Percentiles rank a stretch among this genome's conserved stretches.
Conservation (phyloP, 495 filamentous ascomycete genomes). For the Hypoxylon fragiforme region DNA sequence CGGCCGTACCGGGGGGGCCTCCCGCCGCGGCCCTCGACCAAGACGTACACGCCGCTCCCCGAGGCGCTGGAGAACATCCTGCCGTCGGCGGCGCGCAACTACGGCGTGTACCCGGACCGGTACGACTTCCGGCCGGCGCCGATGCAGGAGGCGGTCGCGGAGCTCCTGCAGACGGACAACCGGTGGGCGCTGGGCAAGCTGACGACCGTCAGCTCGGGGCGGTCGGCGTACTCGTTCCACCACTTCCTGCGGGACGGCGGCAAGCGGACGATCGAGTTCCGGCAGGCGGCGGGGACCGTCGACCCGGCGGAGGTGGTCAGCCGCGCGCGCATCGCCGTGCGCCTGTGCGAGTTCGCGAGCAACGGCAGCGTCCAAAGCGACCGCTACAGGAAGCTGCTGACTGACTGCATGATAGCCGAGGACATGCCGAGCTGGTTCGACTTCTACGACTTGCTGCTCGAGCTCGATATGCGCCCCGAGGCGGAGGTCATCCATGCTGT, state of each 20-base stretch:
- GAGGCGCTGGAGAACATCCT: not conserved
- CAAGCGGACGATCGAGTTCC: conserved; percentile 32
- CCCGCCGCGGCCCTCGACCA: too few species aligned
- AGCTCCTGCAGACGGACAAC: not conserved
- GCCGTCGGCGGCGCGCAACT: not conserved
- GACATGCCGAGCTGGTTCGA: conserved; percentile 12
- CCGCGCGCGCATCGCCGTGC: conserved; percentile 11
- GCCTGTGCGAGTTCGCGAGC: conserved; percentile 18
- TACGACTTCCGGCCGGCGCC: not conserved
- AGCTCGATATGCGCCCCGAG: conserved; percentile 11
- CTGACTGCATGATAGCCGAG: conserved; percentile 13
- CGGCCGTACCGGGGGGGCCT: too few species aligned
- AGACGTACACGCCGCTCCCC: too few species aligned
- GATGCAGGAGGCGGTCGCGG: not conserved
- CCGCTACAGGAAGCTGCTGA: not conserved
- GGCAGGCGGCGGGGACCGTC: conserved; percentile 17
- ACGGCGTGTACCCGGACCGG: not conserved
- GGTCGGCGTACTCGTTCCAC: conserved; percentile 11
- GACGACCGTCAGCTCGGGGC: not conserved
- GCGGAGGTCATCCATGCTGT: conserved; percentile 18
- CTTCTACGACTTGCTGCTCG: conserved; percentile 24
- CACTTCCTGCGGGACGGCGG: fast-evolving
- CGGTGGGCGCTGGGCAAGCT: conserved; percentile 3
- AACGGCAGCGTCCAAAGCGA: not conserved
- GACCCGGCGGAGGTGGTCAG: conserved; percentile 17